Percentiles rank a stretch among this genome's conserved stretches.
Conservation (phyloP, 129 eudicot species). For the Pseudognaphalium luteoalbum region DNA sequence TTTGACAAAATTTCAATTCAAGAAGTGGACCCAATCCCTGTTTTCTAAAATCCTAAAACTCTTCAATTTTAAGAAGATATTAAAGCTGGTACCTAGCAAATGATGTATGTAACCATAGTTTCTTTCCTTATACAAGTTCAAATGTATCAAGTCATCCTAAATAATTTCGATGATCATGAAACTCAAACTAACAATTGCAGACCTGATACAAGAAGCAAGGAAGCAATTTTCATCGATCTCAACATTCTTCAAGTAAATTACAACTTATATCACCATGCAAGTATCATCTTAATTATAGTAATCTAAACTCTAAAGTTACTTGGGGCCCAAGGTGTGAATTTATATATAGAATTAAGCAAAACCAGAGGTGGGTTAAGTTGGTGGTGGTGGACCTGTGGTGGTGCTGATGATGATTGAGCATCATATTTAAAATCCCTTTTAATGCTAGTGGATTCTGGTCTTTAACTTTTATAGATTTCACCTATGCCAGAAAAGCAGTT, state of each 20-base stretch:
- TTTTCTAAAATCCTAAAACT: conserved; percentile 9
- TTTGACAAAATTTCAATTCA: conserved; percentile 26
- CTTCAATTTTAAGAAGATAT: conserved; percentile 16
- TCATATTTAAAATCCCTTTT: conserved; percentile 42
- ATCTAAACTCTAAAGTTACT: conserved; percentile 15
- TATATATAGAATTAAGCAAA: conserved; percentile 19
- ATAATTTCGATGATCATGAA: neutral
- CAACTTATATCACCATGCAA: conserved; percentile 12
- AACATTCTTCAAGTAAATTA: neutral
- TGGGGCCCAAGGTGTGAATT: conserved; percentile 27
- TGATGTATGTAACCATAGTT: conserved; percentile 4
- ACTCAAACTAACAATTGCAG: neutral
- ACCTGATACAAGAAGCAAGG: neutral
- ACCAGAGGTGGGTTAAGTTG: conserved; percentile 25
- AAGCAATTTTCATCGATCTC: neutral
- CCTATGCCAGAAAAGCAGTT: conserved; percentile 38
- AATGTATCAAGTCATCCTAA: neutral
- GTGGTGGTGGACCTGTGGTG: conserved; percentile 37
- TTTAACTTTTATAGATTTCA: conserved; percentile 40
- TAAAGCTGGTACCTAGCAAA: conserved; percentile 11
- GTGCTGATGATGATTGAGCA: conserved; percentile 45
- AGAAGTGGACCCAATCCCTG: conserved; percentile 26
- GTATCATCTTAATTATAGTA: conserved; percentile 21
- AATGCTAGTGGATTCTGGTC: conserved; percentile 44
- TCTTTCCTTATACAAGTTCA: neutral